These are phyloP conservation scores for Rhododendron simsii DNA, from an alignment of 148 eudicot genomes.

Conservation along the genomic window DNA sequence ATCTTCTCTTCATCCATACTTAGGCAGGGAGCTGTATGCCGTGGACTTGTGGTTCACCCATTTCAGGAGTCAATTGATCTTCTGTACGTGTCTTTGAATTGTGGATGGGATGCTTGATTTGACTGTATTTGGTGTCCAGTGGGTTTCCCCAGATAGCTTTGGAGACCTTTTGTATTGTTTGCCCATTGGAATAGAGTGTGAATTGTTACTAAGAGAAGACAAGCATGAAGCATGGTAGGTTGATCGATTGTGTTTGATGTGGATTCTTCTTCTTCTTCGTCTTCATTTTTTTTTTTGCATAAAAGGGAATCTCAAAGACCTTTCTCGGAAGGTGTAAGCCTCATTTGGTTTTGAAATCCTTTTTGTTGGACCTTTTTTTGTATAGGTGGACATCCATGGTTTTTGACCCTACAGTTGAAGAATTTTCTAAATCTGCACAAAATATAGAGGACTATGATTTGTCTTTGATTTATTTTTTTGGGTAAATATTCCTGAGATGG, in stretches of 20 bases:
- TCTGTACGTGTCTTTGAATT: not conserved
- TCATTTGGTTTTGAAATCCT: not conserved
- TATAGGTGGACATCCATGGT: not conserved
- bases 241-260: not conserved
- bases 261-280: not conserved
- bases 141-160: not conserved
- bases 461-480: not conserved
- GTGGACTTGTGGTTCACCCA: not conserved
- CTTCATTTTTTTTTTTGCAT: not conserved
- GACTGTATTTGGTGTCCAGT: not conserved
- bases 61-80: not conserved
- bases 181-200: not conserved
- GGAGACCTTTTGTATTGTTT: not conserved
- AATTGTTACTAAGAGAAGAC: not conserved
- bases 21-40: not conserved
- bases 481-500: too few relatives aligned
- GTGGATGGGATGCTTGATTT: not conserved
- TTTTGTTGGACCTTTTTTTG: not conserved
- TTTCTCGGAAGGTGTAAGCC: not conserved
- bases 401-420: not conserved
- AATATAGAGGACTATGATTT: not conserved
- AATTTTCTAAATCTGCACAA: not conserved
- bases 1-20: not conserved
- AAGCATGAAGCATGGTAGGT: not conserved
- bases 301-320: not conserved